Percentiles rank a stretch among this genome's conserved stretches.
These are phyloP conservation scores for Phaffia australis DNA, from an alignment of 768 basidiomycete species.

Conservation along the genomic window DNA sequence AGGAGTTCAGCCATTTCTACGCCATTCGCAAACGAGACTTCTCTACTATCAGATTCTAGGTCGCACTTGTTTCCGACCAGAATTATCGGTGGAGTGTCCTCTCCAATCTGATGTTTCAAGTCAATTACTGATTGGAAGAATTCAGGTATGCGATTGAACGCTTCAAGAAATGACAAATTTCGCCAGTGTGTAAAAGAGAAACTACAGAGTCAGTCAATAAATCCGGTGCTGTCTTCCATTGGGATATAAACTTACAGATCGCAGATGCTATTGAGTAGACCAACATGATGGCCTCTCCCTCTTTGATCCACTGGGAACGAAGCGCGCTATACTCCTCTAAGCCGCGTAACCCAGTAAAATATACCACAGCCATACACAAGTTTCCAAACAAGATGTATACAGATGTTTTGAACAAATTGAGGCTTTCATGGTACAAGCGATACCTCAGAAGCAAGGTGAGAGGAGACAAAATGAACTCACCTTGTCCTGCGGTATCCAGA, in stretches of 20 bases:
- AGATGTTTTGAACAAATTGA: too few relatives aligned
- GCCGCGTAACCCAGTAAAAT: neutral
- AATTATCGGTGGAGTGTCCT: conserved; percentile 50
- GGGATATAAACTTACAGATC: conserved; percentile 67
- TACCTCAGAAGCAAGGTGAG: conserved; percentile 19
- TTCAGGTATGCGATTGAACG: conserved; percentile 46
- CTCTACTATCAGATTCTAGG: conserved; percentile 68
- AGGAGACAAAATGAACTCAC: conserved; percentile 43
- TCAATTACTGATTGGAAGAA: conserved; percentile 16
- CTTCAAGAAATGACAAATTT: neutral
- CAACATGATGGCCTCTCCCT: conserved; percentile 95
- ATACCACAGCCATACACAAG: neutral
- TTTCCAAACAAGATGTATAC: too few relatives aligned
- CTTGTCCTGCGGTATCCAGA: conserved; percentile 95
- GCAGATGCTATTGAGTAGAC: conserved; percentile 96
- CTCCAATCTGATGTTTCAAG: conserved; percentile 19
- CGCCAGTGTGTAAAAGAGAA: conserved; percentile 11
- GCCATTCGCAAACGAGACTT: conserved; percentile 85
- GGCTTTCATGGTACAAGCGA: neutral
- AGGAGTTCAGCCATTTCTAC: conserved; percentile 65
- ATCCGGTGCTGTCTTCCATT: conserved; percentile 79
- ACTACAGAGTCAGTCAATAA: conserved; percentile 74
- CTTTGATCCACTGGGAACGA: conserved; percentile 94
- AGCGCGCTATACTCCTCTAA: conserved; percentile 94
- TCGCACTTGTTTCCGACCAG: conserved; percentile 95